Evolutionary conservation across 139 green algal species (phyloP).

Genomic region (Mesotaenium endlicherianum): DNA sequence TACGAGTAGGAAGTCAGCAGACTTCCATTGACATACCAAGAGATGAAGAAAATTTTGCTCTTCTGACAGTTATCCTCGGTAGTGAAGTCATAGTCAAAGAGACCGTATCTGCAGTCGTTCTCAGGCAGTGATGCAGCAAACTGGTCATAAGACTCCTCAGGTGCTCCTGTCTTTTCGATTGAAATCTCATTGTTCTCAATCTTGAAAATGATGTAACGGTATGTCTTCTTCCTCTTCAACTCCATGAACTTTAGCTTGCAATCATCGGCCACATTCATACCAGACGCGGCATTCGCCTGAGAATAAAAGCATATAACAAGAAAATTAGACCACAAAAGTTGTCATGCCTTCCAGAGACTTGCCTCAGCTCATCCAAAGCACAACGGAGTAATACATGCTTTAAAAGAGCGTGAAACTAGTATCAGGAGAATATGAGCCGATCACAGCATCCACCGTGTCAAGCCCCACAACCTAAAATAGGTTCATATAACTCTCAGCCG

Average conservation of each 20-base stretch:
- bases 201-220: conserved; percentile 50
- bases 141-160: conserved; percentile 26
- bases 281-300: conserved; percentile 45
- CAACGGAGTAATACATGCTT: too few relatives aligned
- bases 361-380: too few relatives aligned
- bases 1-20: too few relatives aligned
- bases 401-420: too few relatives aligned
- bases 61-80: conserved; percentile 50
- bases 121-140: conserved; percentile 35
- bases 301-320: not conserved
- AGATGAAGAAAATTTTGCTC: conserved; percentile 54
- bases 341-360: too few relatives aligned
- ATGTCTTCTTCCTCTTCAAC: conserved; percentile 45
- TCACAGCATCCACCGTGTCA: too few relatives aligned
- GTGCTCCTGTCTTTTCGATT: conserved; percentile 22
- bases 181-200: conserved; percentile 42
- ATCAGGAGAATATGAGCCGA: too few relatives aligned
- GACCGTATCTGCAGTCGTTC: conserved; percentile 33
- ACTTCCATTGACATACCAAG: conserved; percentile 46
- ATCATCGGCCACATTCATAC: conserved; percentile 34
- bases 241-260: conserved; percentile 36
- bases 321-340: too few relatives aligned
- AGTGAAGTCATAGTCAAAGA: conserved; percentile 51
- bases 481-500: too few relatives aligned
- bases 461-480: too few relatives aligned